phyloP scores from a whole-genome alignment of 441 rosid genomes.

The Capsella rubella region DNA sequence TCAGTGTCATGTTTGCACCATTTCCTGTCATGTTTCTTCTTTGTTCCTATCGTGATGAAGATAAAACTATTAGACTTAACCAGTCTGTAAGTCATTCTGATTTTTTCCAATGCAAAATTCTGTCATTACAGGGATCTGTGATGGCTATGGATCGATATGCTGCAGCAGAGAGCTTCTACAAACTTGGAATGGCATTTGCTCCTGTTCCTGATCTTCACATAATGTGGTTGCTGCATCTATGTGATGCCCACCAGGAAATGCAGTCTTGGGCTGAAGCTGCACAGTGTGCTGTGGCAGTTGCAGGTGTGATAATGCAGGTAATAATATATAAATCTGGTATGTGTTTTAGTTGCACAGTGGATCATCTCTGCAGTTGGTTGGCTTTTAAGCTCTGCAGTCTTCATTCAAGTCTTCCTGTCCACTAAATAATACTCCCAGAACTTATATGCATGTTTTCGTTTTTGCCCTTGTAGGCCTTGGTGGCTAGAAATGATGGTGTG shows the following conservation, averaged over 20 bases:
- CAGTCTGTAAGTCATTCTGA: conserved; percentile 25
- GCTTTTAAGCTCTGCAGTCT: conserved; percentile 12
- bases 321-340: conserved; percentile 18
- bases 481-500: conserved; percentile 97
- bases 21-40: conserved; percentile 4
- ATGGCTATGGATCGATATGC: conserved; percentile 96
- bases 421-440: not conserved
- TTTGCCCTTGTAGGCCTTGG: conserved; percentile 73
- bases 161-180: conserved; percentile 97
- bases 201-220: conserved; percentile 99
- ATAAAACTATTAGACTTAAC: conserved; percentile 7
- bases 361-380: conserved; percentile 22
- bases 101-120: conserved; percentile 21
- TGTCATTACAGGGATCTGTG: conserved; percentile 67
- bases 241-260: conserved; percentile 99
- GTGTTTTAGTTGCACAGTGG: conserved; percentile 6
- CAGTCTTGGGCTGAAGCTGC: conserved; percentile 99
- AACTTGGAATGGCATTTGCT: conserved; percentile 99
- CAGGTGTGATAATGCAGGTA: conserved; percentile 99
- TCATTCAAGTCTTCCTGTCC: conserved; percentile 3
- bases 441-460: conserved; percentile 15
- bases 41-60: conserved; percentile 11
- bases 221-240: conserved; percentile 99
- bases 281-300: conserved; percentile 99
- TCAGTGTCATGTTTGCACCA: conserved; percentile 13